Evolutionary conservation across 345 rosid species (phyloP).

Genomic region (Salix purpurea): DNA sequence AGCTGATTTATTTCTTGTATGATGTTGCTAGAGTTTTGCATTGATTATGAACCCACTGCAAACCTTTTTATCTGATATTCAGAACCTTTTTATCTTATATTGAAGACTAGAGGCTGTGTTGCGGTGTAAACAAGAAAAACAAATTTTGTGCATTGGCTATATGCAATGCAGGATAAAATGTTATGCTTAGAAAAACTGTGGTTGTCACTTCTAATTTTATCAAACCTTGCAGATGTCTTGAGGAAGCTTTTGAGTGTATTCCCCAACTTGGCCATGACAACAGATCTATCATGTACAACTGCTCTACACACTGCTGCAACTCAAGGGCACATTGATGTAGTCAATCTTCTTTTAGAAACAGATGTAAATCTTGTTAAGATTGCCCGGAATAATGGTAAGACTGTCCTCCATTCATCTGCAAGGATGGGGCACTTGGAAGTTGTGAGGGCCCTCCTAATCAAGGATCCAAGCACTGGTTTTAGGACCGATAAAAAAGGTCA

Average conservation of each 20-base stretch:
- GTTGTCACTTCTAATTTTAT: neutral
- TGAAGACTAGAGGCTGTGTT: neutral
- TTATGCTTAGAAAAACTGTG: neutral
- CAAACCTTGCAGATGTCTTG: constrained; percentile 71
- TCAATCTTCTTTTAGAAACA: constrained; percentile 88
- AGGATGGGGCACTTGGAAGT: constrained; percentile 96
- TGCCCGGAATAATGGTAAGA: constrained; percentile 92
- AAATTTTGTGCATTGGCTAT: neutral
- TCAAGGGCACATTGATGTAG: constrained; percentile 80
- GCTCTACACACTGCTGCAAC: constrained; percentile 98
- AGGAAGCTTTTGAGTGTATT: constrained; percentile 57
- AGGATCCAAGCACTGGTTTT: constrained; percentile 78
- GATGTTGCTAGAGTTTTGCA: neutral
- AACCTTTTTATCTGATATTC: neutral
- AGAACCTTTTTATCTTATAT: neutral
- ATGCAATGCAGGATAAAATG: neutral
- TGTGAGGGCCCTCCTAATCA: constrained; percentile 63
- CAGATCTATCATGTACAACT: constrained; percentile 78
- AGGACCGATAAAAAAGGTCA: constrained; percentile 89
- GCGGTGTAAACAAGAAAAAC: neutral
- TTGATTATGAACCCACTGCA: neutral
- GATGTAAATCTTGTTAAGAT: constrained; percentile 80
- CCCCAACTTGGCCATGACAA: constrained; percentile 93
- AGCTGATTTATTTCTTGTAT: neutral
- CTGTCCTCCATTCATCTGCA: constrained; percentile 92